Conservation (phyloP, 805 yeast species). For the Metschnikowia baotianmanensis region DNA sequence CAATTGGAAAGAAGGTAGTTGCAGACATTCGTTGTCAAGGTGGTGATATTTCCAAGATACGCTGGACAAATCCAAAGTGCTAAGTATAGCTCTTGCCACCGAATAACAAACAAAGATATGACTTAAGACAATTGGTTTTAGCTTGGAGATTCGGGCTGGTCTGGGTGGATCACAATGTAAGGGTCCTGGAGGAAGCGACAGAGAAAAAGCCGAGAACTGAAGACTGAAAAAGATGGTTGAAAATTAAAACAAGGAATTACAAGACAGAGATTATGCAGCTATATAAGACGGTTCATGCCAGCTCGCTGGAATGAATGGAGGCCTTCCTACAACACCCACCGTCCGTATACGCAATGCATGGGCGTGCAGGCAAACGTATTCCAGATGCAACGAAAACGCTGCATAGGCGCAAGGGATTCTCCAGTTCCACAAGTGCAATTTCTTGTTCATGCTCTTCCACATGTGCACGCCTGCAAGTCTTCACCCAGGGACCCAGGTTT, state of each 20-base stretch:
- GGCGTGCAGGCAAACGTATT: conserved; percentile 9
- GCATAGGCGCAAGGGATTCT: conserved; percentile 1
- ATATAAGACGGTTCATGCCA: conserved; percentile 6
- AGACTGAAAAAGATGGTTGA: background rate
- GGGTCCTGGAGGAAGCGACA: background rate
- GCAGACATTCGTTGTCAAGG: conserved; percentile 4
- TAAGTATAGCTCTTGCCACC: too few species aligned
- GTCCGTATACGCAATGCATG: conserved; percentile 12
- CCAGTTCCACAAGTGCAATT: background rate
- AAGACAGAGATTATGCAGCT: conserved; percentile 6
- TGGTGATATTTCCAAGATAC: too few species aligned
- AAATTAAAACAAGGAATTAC: background rate
- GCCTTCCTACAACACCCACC: background rate
- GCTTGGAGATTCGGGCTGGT: too few species aligned
- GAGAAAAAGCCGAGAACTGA: background rate
- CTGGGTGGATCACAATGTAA: background rate
- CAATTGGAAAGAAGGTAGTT: conserved; percentile 3
- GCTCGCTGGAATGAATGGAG: conserved; percentile 8
- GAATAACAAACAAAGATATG: too few species aligned
- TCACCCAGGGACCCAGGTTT: too few species aligned
- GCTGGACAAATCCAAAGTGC: too few species aligned
- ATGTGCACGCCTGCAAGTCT: too few species aligned
- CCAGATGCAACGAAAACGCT: conserved; percentile 11
- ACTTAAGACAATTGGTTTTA: too few species aligned
- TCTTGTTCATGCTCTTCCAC: background rate